A percentile compares a stretch with the other conserved stretches of the same genome.
Evolutionary conservation across 2,329 filamentous ascomycete species (phyloP).

Genomic region (Escovopsis weberi): DNA sequence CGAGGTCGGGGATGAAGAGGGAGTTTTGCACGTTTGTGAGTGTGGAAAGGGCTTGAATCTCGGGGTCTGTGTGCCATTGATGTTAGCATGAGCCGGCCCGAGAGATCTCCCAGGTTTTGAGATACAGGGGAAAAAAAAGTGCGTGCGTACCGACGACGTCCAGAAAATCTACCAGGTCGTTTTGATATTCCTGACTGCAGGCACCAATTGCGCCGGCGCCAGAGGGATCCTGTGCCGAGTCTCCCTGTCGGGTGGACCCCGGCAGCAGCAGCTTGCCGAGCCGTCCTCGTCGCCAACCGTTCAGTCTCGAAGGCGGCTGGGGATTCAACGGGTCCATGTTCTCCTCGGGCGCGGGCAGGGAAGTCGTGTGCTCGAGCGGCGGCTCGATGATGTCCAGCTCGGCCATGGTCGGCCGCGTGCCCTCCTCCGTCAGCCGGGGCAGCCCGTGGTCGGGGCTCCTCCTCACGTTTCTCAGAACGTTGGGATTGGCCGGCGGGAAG

Average conservation of each 20-base stretch:
- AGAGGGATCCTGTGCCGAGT: background rate
- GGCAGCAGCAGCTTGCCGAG: slow-evolving; percentile 17
- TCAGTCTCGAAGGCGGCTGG: slow-evolving; percentile 4
- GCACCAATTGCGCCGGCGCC: background rate
- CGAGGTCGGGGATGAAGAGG: slow-evolving; percentile 72
- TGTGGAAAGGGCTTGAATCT: slow-evolving; percentile 69
- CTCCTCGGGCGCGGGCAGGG: slow-evolving; percentile 15
- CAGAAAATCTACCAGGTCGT: slow-evolving; percentile 25
- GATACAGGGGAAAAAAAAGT: too few relatives aligned
- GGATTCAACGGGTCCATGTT: background rate
- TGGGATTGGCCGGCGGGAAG: slow-evolving; percentile 6
- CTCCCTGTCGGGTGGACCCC: slow-evolving; percentile 5
- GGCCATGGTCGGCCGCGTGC: slow-evolving; percentile 19
- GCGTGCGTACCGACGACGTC: slow-evolving; percentile 22
- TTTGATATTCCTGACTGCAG: slow-evolving; percentile 18
- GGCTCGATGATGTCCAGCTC: slow-evolving; percentile 16
- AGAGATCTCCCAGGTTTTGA: background rate
- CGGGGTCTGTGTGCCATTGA: slow-evolving; percentile 47
- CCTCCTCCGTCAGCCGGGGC: slow-evolving; percentile 26
- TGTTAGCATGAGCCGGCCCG: slow-evolving; percentile 1
- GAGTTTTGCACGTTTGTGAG: slow-evolving; percentile 86
- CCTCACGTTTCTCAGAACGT: slow-evolving; percentile 15
- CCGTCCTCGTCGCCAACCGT: slow-evolving; percentile 7
- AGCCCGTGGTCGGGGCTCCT: slow-evolving; percentile 17
- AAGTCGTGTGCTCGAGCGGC: slow-evolving; percentile 13